phyloP scores from a whole-genome alignment of 257 asterid species.

The Nemophila menziesii region DNA sequence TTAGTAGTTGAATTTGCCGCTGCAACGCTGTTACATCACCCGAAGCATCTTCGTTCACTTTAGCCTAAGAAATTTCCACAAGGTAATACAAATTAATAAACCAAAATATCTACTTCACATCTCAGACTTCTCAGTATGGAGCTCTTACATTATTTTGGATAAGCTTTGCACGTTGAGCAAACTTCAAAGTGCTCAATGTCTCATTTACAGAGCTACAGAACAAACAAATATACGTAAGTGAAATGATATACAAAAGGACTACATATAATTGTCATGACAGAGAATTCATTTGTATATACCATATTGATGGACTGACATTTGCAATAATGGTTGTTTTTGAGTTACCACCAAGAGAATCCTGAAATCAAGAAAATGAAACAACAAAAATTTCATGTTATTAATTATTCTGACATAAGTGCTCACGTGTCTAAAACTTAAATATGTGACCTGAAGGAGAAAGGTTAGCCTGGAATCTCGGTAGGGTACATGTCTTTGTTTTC shows the following conservation, averaged over 20 bases:
- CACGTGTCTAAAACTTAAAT: background rate
- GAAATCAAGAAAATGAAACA: conserved; percentile 18
- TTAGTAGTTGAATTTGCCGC: conserved; percentile 57
- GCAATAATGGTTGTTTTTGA: conserved; percentile 81
- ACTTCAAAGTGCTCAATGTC: conserved; percentile 75
- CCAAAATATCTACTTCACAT: conserved; percentile 1
- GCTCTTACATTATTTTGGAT: conserved; percentile 66
- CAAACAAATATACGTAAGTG: conserved; percentile 4
- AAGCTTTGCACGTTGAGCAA: conserved; percentile 84
- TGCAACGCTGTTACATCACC: conserved; percentile 64
- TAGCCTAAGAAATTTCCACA: conserved; percentile 40
- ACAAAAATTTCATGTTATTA: conserved; percentile 6
- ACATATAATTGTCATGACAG: background rate
- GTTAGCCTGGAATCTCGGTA: conserved; percentile 86
- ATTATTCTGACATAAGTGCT: conserved; percentile 7
- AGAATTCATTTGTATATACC: conserved; percentile 32
- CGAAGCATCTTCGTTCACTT: conserved; percentile 80
- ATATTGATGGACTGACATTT: conserved; percentile 69
- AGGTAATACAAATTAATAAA: conserved; percentile 3
- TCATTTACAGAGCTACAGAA: conserved; percentile 60
- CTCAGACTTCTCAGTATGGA: background rate
- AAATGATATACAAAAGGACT: background rate
- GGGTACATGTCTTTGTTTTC: conserved; percentile 75
- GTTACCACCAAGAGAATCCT: conserved; percentile 93
- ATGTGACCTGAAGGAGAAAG: conserved; percentile 78